Base-by-base conservation (phyloP, 192 early-diverging fungal genomes). In the Backusella luteola region DNA sequence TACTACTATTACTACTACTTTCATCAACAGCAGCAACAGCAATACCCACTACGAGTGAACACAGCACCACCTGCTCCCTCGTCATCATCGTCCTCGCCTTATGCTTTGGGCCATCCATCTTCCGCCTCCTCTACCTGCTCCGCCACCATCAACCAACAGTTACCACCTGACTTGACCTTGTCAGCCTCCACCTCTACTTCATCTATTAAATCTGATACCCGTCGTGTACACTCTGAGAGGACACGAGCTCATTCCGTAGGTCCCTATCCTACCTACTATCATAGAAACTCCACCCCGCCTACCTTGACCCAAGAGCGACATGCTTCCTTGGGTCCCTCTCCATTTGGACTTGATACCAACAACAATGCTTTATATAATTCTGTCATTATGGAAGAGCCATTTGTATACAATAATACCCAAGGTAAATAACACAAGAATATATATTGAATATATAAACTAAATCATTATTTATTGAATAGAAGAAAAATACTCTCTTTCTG, bases 1-100 rank as follows among this genome's bases (percentile, higher is more conserved):
- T 79, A 79, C 19, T 79, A 79, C 32, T 79, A 79, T 70, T 79
- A 79, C 53, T 79, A 79, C 71, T 79, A 79, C 38, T 79, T 69
- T 36, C 74, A 79, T 70, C 78, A 79, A 35, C 78, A 79, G 19
- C 78, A 75, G 21, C 78, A 79, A 59, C 73, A 66, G 34, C 66
- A 73, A 19, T 29, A 71, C 3, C 56, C 21, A 15, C 29, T 63
- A 63, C 56, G 56, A 63, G 56, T 63, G 49, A 14, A 42, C 49
- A 23, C 70, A 34, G 56, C 69, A 0, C 46, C 46, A 34, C 23
- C 73, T 32, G 29, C 68, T 17, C 19, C 29, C 6, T 68, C 67
- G 12, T 59, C 74, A 23, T 36, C 38, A 68, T 41, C 46, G 21
- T 34, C 56, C 52, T 74, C 69, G 19, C 23, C 32, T 32, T 69